These are phyloP conservation scores for Colletotrichum liriopes DNA, from an alignment of 2,329 filamentous ascomycete genomes.

Conservation along the genomic window DNA sequence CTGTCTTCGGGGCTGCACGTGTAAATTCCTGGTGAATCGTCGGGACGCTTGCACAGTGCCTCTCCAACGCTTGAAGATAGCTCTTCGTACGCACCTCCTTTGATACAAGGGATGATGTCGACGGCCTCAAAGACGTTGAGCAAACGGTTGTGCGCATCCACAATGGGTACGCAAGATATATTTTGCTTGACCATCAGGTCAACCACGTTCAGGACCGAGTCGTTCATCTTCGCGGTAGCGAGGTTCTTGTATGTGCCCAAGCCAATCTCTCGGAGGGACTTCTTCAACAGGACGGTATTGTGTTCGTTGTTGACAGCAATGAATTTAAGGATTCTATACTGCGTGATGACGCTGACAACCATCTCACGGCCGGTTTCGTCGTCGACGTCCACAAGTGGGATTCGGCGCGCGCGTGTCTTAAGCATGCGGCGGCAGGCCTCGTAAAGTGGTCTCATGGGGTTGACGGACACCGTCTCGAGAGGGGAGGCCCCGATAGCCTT, in stretches of 20 bases:
- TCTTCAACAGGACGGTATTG: slow-evolving; percentile 90
- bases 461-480: slow-evolving; percentile 95
- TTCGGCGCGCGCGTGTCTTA: slow-evolving; percentile 90
- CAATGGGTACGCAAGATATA: slow-evolving; percentile 94
- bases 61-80: slow-evolving; percentile 89
- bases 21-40: slow-evolving; percentile 96
- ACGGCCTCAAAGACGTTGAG: slow-evolving; percentile 98
- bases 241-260: slow-evolving; percentile 89
- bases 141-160: slow-evolving; percentile 83
- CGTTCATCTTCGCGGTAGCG: slow-evolving; percentile 88
- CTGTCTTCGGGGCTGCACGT: slow-evolving; percentile 94
- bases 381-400: slow-evolving; percentile 93
- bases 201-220: slow-evolving; percentile 93
- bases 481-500: slow-evolving; percentile 91
- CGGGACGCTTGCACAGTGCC: slow-evolving; percentile 86
- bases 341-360: slow-evolving; percentile 96
- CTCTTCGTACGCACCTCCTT: slow-evolving; percentile 93
- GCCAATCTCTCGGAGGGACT: slow-evolving; percentile 86
- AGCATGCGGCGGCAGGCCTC: slow-evolving; percentile 97
- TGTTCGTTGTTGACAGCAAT: slow-evolving; percentile 93
- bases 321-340: slow-evolving; percentile 98
- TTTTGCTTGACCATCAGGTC: slow-evolving; percentile 93
- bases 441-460: slow-evolving; percentile 91
- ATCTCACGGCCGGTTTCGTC: slow-evolving; percentile 94
- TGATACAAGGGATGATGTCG: slow-evolving; percentile 96